Conservation (phyloP, 805 yeast genomes). For the Saccharomycopsis fodiens region DNA sequence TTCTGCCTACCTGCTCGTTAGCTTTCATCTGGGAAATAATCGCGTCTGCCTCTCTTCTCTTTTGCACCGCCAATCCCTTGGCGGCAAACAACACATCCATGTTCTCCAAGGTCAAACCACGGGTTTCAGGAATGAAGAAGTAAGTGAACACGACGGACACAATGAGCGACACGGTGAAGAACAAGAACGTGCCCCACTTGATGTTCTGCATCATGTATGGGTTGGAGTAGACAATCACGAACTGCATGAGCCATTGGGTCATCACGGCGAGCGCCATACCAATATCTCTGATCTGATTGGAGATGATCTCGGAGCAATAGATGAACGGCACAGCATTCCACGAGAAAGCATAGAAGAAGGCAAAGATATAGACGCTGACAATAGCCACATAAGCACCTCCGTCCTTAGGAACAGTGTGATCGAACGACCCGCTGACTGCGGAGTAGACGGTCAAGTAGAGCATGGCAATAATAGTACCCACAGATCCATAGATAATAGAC, state of each 20-base stretch:
- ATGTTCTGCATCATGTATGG: slow-evolving; percentile 37
- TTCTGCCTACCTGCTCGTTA: slow-evolving; percentile 1
- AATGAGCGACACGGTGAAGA: slow-evolving; percentile 29
- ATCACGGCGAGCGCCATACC: slow-evolving; percentile 38
- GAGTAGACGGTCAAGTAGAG: slow-evolving; percentile 44
- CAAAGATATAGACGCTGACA: slow-evolving; percentile 41
- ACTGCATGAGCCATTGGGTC: slow-evolving; percentile 44
- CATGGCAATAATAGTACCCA: slow-evolving; percentile 37
- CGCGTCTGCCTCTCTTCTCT: slow-evolving; percentile 9
- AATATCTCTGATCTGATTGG: slow-evolving; percentile 35
- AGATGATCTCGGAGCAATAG: slow-evolving; percentile 39
- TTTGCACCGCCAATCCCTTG: slow-evolving; percentile 9
- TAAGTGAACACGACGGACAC: slow-evolving; percentile 42
- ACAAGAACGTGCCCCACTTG: slow-evolving; percentile 38
- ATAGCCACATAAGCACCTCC: slow-evolving; percentile 37
- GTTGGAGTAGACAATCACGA: slow-evolving; percentile 40
- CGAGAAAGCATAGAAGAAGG: slow-evolving; percentile 34
- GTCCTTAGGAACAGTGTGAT: slow-evolving; percentile 25
- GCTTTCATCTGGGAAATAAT: slow-evolving; percentile 10
- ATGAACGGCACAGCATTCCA: slow-evolving; percentile 45
- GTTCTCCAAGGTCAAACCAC: slow-evolving; percentile 9
- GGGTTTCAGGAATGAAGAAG: slow-evolving; percentile 33
- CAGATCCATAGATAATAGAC: slow-evolving; percentile 32
- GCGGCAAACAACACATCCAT: slow-evolving; percentile 7
- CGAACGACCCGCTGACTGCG: slow-evolving; percentile 32